These are phyloP conservation scores for Trichosanthes truncata DNA, from an alignment of 306 rosid genomes.

Conservation along the genomic window DNA sequence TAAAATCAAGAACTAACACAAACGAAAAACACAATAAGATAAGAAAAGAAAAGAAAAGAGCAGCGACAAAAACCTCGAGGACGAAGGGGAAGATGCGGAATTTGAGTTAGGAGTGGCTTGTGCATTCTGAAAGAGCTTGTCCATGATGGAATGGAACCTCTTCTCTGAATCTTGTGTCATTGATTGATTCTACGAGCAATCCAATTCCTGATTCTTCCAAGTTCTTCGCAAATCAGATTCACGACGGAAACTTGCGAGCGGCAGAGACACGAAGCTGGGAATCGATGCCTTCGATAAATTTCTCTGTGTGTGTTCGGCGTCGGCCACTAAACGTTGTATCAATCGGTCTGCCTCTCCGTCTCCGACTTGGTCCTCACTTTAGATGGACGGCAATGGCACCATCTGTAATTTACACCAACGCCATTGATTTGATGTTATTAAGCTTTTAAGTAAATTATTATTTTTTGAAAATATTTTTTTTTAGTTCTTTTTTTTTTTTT, in stretches of 20 bases:
- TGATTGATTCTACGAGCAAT: not conserved
- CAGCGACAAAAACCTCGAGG: conserved; percentile 35
- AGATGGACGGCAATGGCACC: not conserved
- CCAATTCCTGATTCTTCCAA: not conserved
- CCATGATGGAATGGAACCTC: conserved; percentile 67
- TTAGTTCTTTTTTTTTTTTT: too few species aligned
- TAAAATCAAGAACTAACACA: not conserved
- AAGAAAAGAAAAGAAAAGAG: not conserved
- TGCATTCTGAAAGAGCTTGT: conserved; percentile 66
- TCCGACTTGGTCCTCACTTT: not conserved
- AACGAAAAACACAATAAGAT: not conserved
- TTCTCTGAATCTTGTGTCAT: conserved; percentile 80
- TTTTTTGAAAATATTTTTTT: too few species aligned
- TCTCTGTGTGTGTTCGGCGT: not conserved
- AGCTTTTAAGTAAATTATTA: not conserved
- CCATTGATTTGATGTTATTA: not conserved
- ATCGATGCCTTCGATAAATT: not conserved
- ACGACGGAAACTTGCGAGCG: not conserved
- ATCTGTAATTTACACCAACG: not conserved
- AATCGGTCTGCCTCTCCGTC: conserved; percentile 1
- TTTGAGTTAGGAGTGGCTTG: conserved; percentile 25
- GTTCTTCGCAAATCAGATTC: not conserved
- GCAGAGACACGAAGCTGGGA: not conserved
- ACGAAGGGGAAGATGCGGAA: conserved; percentile 12
- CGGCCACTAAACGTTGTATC: not conserved